Evolutionary conservation across 768 basidiomycete genomes (phyloP).

Genomic region (Pleurotus salmoneostramineus): DNA sequence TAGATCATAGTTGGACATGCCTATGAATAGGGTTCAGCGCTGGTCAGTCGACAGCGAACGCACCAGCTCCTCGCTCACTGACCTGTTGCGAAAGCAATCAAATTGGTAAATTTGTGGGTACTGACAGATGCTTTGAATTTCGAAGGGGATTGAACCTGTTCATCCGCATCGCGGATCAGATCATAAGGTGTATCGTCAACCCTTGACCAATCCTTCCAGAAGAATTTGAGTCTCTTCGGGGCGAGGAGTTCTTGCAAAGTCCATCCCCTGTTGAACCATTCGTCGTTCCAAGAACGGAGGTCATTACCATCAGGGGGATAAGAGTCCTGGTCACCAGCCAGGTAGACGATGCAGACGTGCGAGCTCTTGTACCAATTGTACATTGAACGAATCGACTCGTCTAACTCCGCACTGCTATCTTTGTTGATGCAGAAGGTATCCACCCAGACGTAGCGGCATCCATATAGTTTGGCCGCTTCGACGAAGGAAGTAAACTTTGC

Average conservation of each 20-base stretch:
- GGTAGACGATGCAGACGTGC: not conserved
- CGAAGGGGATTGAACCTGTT: too few species aligned
- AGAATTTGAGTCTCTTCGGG: not conserved
- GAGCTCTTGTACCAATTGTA: not conserved
- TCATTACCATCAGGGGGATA: not conserved
- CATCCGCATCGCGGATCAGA: not conserved
- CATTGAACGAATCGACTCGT: conserved; percentile 2
- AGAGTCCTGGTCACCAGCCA: not conserved
- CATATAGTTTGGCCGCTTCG: not conserved
- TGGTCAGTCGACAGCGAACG: not conserved
- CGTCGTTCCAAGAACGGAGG: not conserved
- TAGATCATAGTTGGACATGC: not conserved
- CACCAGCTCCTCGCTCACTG: too few species aligned
- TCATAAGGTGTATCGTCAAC: not conserved
- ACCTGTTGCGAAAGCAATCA: not conserved
- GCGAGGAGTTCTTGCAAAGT: conserved; percentile 1
- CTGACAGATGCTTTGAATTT: not conserved
- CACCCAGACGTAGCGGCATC: not conserved
- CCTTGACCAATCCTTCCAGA: not conserved
- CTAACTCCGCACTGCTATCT: not conserved
- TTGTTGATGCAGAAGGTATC: conserved; percentile 2
- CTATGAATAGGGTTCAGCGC: not conserved
- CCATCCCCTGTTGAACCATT: not conserved
- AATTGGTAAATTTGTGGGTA: not conserved
- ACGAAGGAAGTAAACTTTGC: not conserved